These are phyloP conservation scores for Iris macrosiphon DNA, from an alignment of 106 monocot species.

Conservation along the genomic window DNA sequence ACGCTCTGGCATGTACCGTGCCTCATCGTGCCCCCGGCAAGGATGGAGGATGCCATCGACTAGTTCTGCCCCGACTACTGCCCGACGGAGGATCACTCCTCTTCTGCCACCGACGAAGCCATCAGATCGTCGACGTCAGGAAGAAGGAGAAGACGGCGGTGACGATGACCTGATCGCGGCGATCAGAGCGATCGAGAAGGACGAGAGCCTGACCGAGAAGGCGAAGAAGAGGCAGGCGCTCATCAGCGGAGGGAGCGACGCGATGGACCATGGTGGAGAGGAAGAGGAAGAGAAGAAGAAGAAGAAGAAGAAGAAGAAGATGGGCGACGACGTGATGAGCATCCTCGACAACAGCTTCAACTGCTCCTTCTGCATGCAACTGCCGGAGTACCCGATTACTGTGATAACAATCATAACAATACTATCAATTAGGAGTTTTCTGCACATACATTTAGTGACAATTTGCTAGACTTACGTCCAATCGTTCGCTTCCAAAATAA, in stretches of 20 bases:
- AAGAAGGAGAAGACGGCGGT: not conserved
- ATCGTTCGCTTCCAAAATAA: too few relatives aligned
- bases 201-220: slow-evolving; percentile 42
- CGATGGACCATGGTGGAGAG: slow-evolving; percentile 14
- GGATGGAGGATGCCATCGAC: slow-evolving; percentile 14
- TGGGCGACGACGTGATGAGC: slow-evolving; percentile 28
- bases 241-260: slow-evolving; percentile 12
- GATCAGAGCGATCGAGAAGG: slow-evolving; percentile 44
- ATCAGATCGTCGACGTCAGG: not conserved
- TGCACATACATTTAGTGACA: too few relatives aligned
- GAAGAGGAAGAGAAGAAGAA: slow-evolving; percentile 14
- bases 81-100: not conserved
- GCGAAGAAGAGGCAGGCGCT: slow-evolving; percentile 55
- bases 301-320: too few relatives aligned
- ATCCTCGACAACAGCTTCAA: slow-evolving; percentile 62
- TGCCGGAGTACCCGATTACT: too few relatives aligned
- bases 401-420: too few relatives aligned
- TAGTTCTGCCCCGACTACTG: slow-evolving; percentile 58
- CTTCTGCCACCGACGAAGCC: not conserved
- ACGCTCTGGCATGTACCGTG: slow-evolving; percentile 64
- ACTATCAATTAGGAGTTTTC: too few relatives aligned
- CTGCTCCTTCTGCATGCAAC: too few relatives aligned
- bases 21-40: slow-evolving; percentile 24
- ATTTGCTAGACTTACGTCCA: too few relatives aligned
- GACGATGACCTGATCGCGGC: slow-evolving; percentile 19